Base-by-base conservation (phyloP, 2,329 filamentous ascomycete species). In the Aspergillus luchuensis region DNA sequence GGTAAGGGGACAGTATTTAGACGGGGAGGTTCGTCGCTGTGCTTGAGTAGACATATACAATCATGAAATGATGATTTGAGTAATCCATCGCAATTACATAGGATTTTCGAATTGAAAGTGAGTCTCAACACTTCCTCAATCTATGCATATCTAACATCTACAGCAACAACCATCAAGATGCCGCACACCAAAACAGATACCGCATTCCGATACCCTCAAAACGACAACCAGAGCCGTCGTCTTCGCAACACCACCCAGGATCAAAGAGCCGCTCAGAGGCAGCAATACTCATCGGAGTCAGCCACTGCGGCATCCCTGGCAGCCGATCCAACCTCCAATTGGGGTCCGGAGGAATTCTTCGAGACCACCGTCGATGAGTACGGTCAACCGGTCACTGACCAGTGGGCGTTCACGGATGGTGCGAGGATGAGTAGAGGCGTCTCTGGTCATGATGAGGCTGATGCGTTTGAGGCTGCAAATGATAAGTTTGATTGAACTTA, bases 381-480 rank as follows among this genome's bases (percentile, higher is more conserved):
- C 21, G 25, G 51, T 8, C 25, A 53, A 7, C 51, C 51, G 2
- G n/a, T 53, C n/a, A 19, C 51, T 11, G 51, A 53, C 11, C 36
- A 39, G n/a, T 53, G 25, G 21, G 25, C 36, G 3, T 53, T 53
- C 19, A 53, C 51, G 13, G 51, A 53, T 11, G 51, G 51, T 15
- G 51, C 36, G 8, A 53, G 21, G 17, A 53, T 53, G 51, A 39
- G 25, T n/a, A 39, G 33, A 28, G 51, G 36, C 21, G 36, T 39
- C 8, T 53, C 25, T 2, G 51, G 51, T 1, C n/a, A 53, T 4
- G 17, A 43, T 41, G 51, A 53, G 36, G 51, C 51, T 4, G 51
- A 53, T 41, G 51, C 36, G 5, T 53, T 53, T n/a, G 51, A 41
- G 51, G 51, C 51, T 8, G 51, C 51, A 2, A 41, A 53, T 25